phyloP scores from a whole-genome alignment of 768 basidiomycete species.

The Tricholoma matsutake region DNA sequence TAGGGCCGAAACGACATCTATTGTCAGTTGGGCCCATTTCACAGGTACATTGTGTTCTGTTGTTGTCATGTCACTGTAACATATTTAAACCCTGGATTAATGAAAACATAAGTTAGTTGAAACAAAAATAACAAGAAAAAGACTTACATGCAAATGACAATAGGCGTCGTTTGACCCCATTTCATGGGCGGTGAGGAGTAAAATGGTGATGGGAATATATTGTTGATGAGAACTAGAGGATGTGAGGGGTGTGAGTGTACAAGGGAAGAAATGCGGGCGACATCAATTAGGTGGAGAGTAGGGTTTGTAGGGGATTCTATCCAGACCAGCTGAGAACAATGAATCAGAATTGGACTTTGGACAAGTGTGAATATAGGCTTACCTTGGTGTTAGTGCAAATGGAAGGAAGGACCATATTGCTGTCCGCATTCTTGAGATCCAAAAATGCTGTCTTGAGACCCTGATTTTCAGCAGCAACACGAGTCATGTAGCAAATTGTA shows the following conservation, averaged over 20 bases:
- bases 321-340: conserved; percentile 73
- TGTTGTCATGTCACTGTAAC: too few species aligned
- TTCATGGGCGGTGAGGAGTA: conserved; percentile 87
- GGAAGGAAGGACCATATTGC: conserved; percentile 60
- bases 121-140: too few species aligned
- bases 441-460: conserved; percentile 73
- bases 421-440: conserved; percentile 69
- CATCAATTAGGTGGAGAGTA: conserved; percentile 81
- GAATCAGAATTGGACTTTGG: background rate
- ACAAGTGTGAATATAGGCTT: conserved; percentile 15
- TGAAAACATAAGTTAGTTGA: too few species aligned
- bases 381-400: conserved; percentile 83
- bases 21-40: too few species aligned
- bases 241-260: conserved; percentile 57
- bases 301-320: conserved; percentile 96
- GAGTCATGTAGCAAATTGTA: conserved; percentile 78
- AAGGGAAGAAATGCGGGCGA: conserved; percentile 65
- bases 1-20: too few species aligned
- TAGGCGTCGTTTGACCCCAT: too few species aligned
- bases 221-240: conserved; percentile 88
- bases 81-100: too few species aligned
- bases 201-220: conserved; percentile 92
- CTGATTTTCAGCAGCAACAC: conserved; percentile 60
- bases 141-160: too few species aligned
- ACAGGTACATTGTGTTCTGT: too few species aligned